Evolutionary conservation across 768 basidiomycete genomes (phyloP).

Genomic region (Macrolepiota dolichaula): DNA sequence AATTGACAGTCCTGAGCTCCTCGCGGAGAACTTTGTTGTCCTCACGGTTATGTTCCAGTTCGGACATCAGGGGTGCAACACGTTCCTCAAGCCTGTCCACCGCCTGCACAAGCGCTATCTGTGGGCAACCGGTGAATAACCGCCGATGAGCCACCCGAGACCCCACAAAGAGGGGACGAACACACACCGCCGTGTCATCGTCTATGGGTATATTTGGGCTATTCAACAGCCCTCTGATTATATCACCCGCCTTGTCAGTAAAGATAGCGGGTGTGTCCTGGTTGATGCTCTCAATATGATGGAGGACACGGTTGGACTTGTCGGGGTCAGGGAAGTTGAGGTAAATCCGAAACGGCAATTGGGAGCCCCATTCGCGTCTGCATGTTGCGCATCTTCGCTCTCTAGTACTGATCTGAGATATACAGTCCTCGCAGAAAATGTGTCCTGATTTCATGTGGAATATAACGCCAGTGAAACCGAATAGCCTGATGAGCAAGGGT

Average conservation of each 20-base stretch:
- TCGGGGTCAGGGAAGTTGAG: conserved; percentile 2
- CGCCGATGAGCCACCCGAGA: background rate
- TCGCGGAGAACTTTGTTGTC: conserved; percentile 4
- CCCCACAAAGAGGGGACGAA: background rate
- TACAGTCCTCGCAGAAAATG: conserved; percentile 9
- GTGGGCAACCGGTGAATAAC: background rate
- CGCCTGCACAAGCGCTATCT: conserved; percentile 4
- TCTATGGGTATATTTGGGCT: background rate
- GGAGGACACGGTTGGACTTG: background rate
- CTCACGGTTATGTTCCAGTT: background rate
- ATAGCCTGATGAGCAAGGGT: background rate
- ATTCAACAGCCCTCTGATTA: background rate
- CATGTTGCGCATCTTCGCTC: conserved; percentile 3
- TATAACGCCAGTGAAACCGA: background rate
- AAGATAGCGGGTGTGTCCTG: background rate
- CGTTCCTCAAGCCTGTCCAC: conserved; percentile 7
- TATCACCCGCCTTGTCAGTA: background rate
- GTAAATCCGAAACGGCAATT: background rate
- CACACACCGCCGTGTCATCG: background rate
- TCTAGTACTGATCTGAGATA: background rate
- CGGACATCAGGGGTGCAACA: conserved; percentile 1
- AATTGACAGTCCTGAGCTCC: background rate
- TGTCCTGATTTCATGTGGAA: background rate
- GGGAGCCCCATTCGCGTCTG: background rate
- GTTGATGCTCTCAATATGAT: conserved; percentile 5